phyloP scores from a whole-genome alignment of 495 filamentous ascomycete species.

The Filosporella fistucella region DNA sequence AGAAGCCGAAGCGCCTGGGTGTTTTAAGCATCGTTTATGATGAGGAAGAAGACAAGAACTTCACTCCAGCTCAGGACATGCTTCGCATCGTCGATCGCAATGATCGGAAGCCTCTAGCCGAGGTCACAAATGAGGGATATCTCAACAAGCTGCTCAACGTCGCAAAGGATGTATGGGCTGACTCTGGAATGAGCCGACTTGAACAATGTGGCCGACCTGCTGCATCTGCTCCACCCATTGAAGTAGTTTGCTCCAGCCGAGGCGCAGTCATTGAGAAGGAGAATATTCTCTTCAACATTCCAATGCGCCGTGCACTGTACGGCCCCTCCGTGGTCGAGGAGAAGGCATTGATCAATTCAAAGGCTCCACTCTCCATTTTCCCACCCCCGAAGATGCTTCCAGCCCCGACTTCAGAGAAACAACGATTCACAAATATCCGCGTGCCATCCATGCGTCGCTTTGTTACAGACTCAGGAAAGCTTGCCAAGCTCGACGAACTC shows the following conservation, averaged over 20 bases:
- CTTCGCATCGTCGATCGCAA: constrained; percentile 73
- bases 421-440: constrained; percentile 80
- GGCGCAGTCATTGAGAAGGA: constrained; percentile 61
- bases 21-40: constrained; percentile 55
- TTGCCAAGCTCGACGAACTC: constrained; percentile 86
- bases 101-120: constrained; percentile 59
- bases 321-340: constrained; percentile 64
- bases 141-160: constrained; percentile 76
- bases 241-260: constrained; percentile 69
- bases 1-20: constrained; percentile 23
- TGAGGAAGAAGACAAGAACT: constrained; percentile 49
- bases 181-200: constrained; percentile 65
- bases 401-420: constrained; percentile 69
- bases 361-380: constrained; percentile 59
- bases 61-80: constrained; percentile 67
- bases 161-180: constrained; percentile 58
- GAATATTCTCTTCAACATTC: constrained; percentile 71
- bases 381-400: constrained; percentile 65
- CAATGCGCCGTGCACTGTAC: constrained; percentile 69
- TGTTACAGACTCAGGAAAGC: constrained; percentile 94
- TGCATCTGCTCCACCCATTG: constrained; percentile 84
- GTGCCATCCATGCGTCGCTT: constrained; percentile 99
- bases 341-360: constrained; percentile 63
- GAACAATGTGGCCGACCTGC: constrained; percentile 74
- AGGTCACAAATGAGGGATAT: constrained; percentile 68